A percentile compares a stretch with the other conserved stretches of the same genome.
phyloP scores from a whole-genome alignment of 2,329 filamentous ascomycete genomes.

The Paramyrothecium sp. region DNA sequence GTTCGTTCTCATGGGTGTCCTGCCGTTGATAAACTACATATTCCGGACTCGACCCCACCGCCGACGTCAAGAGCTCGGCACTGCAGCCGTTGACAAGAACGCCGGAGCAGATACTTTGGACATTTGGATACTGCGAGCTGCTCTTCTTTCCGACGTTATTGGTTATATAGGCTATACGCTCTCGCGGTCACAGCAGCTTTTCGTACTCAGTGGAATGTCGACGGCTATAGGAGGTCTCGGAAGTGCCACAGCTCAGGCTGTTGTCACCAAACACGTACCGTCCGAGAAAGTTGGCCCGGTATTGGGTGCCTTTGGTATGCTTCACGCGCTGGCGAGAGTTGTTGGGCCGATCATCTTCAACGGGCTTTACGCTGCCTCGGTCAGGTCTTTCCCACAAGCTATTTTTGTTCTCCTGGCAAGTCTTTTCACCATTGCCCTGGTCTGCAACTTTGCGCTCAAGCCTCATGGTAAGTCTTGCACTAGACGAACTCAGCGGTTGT shows the following conservation, averaged over 20 bases:
- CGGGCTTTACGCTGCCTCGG: slow-evolving; percentile 79
- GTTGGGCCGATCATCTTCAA: slow-evolving; percentile 82
- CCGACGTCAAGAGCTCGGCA: slow-evolving; percentile 33
- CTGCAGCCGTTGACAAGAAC: slow-evolving; percentile 44
- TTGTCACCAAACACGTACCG: slow-evolving; percentile 88
- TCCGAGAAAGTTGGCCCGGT: slow-evolving; percentile 78
- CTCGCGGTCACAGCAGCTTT: slow-evolving; percentile 58
- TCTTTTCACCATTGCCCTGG: slow-evolving; percentile 65
- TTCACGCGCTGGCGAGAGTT: slow-evolving; percentile 80
- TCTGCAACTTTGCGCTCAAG: slow-evolving; percentile 68
- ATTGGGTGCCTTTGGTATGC: slow-evolving; percentile 81
- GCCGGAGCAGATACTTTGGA: slow-evolving; percentile 77
- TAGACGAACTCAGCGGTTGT: too few relatives aligned
- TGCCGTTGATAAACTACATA: slow-evolving; percentile 75
- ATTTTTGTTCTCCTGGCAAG: slow-evolving; percentile 74
- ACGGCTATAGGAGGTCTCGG: slow-evolving; percentile 81
- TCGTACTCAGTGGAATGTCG: slow-evolving; percentile 70
- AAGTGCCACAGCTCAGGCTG: slow-evolving; percentile 78
- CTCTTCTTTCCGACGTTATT: slow-evolving; percentile 72
- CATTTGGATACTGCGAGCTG: slow-evolving; percentile 70
- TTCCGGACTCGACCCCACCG: slow-evolving; percentile 59
- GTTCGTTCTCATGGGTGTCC: slow-evolving; percentile 67
- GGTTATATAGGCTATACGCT: slow-evolving; percentile 76
- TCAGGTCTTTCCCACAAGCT: slow-evolving; percentile 74
- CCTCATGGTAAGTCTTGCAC: slow-evolving; percentile 67